Evolutionary conservation across 2,329 filamentous ascomycete species (phyloP).

Genomic region (Aureobasidium namibiae): DNA sequence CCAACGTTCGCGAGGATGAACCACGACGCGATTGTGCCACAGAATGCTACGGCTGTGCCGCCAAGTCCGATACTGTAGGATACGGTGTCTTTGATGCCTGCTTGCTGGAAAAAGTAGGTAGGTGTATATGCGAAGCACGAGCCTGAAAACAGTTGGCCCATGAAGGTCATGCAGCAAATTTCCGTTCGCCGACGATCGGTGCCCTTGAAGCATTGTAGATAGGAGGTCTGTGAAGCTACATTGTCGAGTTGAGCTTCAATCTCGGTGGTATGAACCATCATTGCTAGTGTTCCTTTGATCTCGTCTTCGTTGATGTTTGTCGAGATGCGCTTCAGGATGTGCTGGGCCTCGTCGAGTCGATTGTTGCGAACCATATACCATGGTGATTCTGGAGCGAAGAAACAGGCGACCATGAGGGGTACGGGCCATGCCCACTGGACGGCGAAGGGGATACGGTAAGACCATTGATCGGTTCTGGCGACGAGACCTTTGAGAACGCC

Average conservation of each 20-base stretch:
- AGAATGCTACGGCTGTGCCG: conserved; percentile 29
- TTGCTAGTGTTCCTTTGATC: conserved; percentile 18
- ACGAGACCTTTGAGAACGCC: conserved; percentile 31
- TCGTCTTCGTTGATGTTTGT: conserved; percentile 16
- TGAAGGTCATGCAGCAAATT: conserved; percentile 36
- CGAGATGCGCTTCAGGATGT: conserved; percentile 28
- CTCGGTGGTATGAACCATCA: conserved; percentile 32
- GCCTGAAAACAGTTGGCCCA: conserved; percentile 35
- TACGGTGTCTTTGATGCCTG: conserved; percentile 30
- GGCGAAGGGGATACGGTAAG: conserved; percentile 37
- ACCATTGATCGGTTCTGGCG: conserved; percentile 31
- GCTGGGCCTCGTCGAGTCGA: conserved; percentile 27
- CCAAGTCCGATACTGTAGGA: conserved; percentile 35
- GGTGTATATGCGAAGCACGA: conserved; percentile 34
- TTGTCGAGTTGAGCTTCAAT: conserved; percentile 22
- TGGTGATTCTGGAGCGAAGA: conserved; percentile 27
- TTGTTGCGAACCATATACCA: conserved; percentile 30
- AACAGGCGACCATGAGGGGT: conserved; percentile 30
- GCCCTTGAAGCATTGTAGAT: conserved; percentile 34
- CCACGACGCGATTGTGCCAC: conserved; percentile 37
- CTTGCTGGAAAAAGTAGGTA: conserved; percentile 33
- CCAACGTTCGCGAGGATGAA: conserved; percentile 31
- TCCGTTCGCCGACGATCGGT: conserved; percentile 36
- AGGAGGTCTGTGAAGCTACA: conserved; percentile 26
- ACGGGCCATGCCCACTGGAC: conserved; percentile 37